phyloP scores from a whole-genome alignment of 768 basidiomycete genomes.

The Termitomyces eurrhizus region DNA sequence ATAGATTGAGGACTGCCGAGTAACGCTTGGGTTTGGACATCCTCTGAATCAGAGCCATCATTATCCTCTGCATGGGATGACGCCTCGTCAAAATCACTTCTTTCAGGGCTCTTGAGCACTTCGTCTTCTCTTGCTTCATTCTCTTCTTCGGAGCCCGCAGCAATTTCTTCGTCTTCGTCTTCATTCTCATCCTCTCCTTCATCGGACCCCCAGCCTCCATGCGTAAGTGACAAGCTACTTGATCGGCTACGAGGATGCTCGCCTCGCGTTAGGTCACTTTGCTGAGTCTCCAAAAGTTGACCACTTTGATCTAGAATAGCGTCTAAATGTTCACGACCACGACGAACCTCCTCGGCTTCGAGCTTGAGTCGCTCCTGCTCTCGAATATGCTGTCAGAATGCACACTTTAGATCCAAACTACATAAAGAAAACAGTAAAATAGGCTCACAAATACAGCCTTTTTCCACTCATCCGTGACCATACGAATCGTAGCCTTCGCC shows the following conservation, averaged over 20 bases:
- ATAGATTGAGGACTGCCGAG: conserved; percentile 7
- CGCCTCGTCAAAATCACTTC: not conserved
- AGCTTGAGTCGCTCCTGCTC: conserved; percentile 58
- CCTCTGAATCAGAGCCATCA: conserved; percentile 9
- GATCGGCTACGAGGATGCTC: conserved; percentile 55
- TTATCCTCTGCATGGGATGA: not conserved
- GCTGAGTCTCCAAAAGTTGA: conserved; percentile 81
- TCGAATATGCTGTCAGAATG: conserved; percentile 56
- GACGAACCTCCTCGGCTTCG: conserved; percentile 74
- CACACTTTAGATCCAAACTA: not conserved
- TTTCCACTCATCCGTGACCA: conserved; percentile 81
- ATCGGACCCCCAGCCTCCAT: conserved; percentile 30
- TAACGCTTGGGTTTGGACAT: conserved; percentile 15
- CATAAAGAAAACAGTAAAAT: not conserved
- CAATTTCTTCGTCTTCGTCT: conserved; percentile 29
- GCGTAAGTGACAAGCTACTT: conserved; percentile 39
- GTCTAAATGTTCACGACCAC: conserved; percentile 84
- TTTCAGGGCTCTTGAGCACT: conserved; percentile 1
- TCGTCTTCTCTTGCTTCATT: conserved; percentile 18
- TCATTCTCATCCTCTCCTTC: conserved; percentile 36
- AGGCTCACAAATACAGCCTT: conserved; percentile 75
- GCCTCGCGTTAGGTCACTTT: conserved; percentile 57
- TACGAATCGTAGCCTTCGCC: conserved; percentile 68
- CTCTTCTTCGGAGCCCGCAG: conserved; percentile 24
- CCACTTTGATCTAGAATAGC: conserved; percentile 89